Evolutionary conservation across 2,329 filamentous ascomycete genomes (phyloP).

Genomic region (Trichoderma sp.): DNA sequence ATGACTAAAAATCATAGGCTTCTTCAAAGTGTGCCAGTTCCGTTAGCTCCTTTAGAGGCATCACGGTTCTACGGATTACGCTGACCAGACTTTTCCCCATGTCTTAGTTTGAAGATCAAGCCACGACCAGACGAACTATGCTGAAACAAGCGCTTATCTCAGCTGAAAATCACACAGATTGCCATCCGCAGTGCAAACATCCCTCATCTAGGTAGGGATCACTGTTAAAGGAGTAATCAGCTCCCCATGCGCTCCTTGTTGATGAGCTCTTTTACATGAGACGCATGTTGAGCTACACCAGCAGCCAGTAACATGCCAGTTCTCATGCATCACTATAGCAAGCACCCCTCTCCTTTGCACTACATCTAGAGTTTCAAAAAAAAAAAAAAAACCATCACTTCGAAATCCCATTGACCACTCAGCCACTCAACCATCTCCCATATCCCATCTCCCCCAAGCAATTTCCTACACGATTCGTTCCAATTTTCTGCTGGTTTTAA

Average conservation of each 20-base stretch:
- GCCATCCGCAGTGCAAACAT: neutral
- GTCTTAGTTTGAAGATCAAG: neutral
- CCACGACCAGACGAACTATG: neutral
- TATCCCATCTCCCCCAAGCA: neutral
- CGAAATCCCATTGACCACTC: neutral
- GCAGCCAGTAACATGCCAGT: neutral
- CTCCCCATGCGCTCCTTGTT: neutral
- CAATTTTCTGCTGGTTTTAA: neutral
- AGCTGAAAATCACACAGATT: neutral
- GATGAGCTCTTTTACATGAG: neutral
- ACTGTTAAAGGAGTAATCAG: fast-evolving
- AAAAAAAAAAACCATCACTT: neutral
- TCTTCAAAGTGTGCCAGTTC: neutral
- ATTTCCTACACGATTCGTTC: neutral
- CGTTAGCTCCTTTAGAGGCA: neutral
- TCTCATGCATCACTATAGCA: neutral
- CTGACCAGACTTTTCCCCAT: neutral
- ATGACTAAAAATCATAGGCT: neutral
- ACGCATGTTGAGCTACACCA: neutral
- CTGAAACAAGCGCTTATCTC: neutral
- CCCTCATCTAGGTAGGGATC: neutral
- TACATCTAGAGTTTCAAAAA: neutral
- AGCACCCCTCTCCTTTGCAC: neutral
- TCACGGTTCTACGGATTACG: neutral
- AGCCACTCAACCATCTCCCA: neutral